phyloP scores from a whole-genome alignment of 345 rosid species.

The Angophora floribunda region DNA sequence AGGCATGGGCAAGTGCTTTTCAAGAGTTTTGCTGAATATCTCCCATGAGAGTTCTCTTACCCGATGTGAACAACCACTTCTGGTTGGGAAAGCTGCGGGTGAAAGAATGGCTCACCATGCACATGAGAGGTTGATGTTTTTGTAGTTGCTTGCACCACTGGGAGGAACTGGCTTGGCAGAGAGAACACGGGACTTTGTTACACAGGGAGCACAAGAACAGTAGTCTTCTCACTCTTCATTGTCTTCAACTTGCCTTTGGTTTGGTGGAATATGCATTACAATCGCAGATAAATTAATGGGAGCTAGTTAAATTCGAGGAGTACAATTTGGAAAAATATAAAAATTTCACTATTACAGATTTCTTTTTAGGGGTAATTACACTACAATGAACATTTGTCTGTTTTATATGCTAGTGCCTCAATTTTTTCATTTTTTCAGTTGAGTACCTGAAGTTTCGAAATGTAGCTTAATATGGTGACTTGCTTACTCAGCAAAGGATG shows the following conservation, averaged over 20 bases:
- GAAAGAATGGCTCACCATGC: too few species aligned
- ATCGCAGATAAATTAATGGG: not conserved
- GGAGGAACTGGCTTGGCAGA: too few species aligned
- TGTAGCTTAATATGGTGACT: not conserved
- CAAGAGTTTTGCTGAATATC: too few species aligned
- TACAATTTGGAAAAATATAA: not conserved
- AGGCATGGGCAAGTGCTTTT: too few species aligned
- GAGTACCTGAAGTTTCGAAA: not conserved
- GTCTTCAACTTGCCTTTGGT: not conserved
- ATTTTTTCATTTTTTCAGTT: too few species aligned
- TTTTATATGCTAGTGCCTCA: not conserved
- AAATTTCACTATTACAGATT: not conserved
- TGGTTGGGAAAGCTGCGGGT: too few species aligned
- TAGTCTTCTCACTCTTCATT: not conserved
- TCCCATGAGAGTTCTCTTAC: too few species aligned
- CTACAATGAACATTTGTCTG: not conserved
- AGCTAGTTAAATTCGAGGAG: not conserved
- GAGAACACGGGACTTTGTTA: not conserved
- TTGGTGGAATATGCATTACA: not conserved
- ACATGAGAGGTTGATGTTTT: too few species aligned
- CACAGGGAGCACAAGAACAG: not conserved
- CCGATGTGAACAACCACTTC: too few species aligned
- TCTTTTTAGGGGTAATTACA: not conserved
- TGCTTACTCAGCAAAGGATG: not conserved
- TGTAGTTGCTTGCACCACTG: too few species aligned